Percentiles rank a stretch among this genome's conserved stretches.
phyloP scores from a whole-genome alignment of 139 green algal species.

The Tetratostichococcus sp. region DNA sequence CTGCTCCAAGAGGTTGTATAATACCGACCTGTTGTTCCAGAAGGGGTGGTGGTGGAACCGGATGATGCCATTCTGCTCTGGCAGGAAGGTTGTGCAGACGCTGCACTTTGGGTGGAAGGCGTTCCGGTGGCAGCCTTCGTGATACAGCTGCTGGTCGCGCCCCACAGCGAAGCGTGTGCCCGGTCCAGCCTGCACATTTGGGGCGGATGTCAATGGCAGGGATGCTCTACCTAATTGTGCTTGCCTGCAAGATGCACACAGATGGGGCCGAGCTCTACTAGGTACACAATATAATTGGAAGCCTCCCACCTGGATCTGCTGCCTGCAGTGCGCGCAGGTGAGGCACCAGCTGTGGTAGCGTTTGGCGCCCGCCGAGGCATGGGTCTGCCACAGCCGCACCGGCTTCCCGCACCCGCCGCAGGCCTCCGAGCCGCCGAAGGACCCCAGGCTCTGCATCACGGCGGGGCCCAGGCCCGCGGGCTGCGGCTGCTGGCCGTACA shows the following conservation, averaged over 20 bases:
- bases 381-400: constrained; percentile 2
- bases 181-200: not conserved
- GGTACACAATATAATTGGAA: too few species aligned
- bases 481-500: too few species aligned
- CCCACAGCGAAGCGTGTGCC: constrained; percentile 12
- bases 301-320: constrained; percentile 38
- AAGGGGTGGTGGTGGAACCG: constrained; percentile 53
- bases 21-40: constrained; percentile 42
- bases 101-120: constrained; percentile 48
- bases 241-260: too few species aligned
- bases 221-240: too few species aligned
- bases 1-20: too few species aligned
- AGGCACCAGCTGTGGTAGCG: constrained; percentile 46
- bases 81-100: constrained; percentile 56
- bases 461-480: not conserved
- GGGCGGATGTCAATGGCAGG: too few species aligned
- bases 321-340: constrained; percentile 45
- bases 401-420: constrained; percentile 40
- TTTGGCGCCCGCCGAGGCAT: constrained; percentile 11
- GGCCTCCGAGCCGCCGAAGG: not conserved
- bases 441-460: not conserved
- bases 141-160: constrained; percentile 31
- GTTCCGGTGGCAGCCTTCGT: constrained; percentile 43
- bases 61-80: constrained; percentile 33
- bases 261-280: too few species aligned